Evolutionary conservation across 1,284 basidiomycete genomes (phyloP).

Genomic region (Ustilago nuda): DNA sequence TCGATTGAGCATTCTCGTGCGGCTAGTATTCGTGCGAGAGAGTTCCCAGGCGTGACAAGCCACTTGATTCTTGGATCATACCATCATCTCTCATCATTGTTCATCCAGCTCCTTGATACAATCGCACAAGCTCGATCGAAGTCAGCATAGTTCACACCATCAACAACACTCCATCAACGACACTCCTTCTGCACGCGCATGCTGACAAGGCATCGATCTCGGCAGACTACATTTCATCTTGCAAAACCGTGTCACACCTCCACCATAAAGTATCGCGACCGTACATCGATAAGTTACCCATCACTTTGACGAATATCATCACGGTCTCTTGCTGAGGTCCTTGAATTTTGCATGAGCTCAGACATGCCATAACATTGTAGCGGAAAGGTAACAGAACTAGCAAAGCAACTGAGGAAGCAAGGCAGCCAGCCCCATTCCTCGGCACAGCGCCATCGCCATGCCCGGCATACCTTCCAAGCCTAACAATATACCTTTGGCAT

Average conservation of each 20-base stretch:
- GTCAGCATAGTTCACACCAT: background rate
- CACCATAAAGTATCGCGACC: background rate
- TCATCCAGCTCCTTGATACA: background rate
- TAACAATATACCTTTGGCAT: slow-evolving; percentile 62
- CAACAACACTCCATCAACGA: background rate
- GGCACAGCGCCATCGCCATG: slow-evolving; percentile 12
- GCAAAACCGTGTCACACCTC: background rate
- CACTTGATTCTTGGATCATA: background rate
- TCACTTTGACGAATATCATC: background rate
- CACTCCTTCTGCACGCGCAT: background rate
- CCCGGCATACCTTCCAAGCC: slow-evolving; percentile 51
- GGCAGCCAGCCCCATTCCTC: slow-evolving; percentile 3
- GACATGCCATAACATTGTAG: background rate
- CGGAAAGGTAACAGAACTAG: background rate
- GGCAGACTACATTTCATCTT: background rate
- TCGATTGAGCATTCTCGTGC: too few relatives aligned
- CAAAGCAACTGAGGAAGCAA: background rate
- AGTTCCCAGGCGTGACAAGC: too few relatives aligned
- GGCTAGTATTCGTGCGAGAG: too few relatives aligned
- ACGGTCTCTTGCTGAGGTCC: too few relatives aligned
- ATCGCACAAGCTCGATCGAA: background rate
- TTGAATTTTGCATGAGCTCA: background rate
- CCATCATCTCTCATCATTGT: background rate
- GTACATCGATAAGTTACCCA: background rate
- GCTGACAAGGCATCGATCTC: background rate